Evolutionary conservation across 2,329 filamentous ascomycete genomes (phyloP), one percentile per base, ranked within the genome.

Genomic region (Reticulascus tulasneorum): DNA sequence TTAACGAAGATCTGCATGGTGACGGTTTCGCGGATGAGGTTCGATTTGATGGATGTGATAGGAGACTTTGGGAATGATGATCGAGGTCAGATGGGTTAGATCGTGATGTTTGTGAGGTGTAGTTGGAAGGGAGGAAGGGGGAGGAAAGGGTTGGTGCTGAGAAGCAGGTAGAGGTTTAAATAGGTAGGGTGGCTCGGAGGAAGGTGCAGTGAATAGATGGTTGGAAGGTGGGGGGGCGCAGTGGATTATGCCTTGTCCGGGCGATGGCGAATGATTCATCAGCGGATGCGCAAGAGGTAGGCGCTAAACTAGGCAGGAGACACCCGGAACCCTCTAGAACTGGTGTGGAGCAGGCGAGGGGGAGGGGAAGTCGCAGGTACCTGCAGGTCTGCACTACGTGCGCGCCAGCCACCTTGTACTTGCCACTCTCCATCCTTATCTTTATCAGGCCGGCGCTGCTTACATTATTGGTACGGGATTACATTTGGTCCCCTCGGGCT

Each of bases 1-100:
- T 95, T 95, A 58, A 95, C 90, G 69, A 95, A 96, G 77, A 96
- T 95, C 78, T 95, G 90, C 90, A 95, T 94, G 66, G 51, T 81
- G 67, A 49, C 61, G 58, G 53, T 53, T 52, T 48, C 31, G 37
- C 40, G 47, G 44, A 23, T 39, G 48, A 23, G 40, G 52, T 46
- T 49, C 35, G 48, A 38, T 50, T 44, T 35, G 35, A 41, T 47
- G 33, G 23, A 43, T 30, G 33, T 33, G 44, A 29, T 29, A 31
- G 40, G 35, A 10, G 22, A 13, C 18, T n/a, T 30, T 12, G 20
- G 25, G 27, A 21, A 24, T 20, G 22, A 24, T 29, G 37, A 18
- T 43, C 9, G 23, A 16, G 19, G 24, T 9, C 11, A 13, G 23
- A 11, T 26, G 10, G 18, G 20, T 29, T 23, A 19, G 32, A 33